Percentiles rank a stretch among this genome's conserved stretches.
phyloP scores from a whole-genome alignment of 2,329 filamentous ascomycete species.

The Thyridium curvatum region DNA sequence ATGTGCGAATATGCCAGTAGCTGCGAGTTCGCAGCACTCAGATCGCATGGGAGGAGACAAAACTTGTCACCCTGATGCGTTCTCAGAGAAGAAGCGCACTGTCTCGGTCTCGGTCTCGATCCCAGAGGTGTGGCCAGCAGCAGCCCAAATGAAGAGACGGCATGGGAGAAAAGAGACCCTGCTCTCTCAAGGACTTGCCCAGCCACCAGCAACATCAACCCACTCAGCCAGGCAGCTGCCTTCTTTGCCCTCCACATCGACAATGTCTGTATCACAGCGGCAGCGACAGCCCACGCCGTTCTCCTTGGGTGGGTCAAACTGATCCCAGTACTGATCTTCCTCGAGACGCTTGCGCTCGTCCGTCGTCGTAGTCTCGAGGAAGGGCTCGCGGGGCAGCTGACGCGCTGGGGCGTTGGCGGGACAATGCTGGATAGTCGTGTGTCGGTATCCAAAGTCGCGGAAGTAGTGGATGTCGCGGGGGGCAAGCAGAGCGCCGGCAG shows the following conservation, averaged over 20 bases:
- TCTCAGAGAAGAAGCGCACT: too few species aligned
- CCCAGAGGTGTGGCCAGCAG: too few species aligned
- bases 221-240: constrained; percentile 92
- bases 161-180: too few species aligned
- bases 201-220: constrained; percentile 95
- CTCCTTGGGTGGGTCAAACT: constrained; percentile 79
- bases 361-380: constrained; percentile 70
- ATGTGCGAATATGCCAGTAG: too few species aligned
- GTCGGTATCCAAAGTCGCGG: constrained; percentile 95
- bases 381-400: constrained; percentile 76
- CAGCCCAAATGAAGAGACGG: too few species aligned
- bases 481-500: constrained; percentile 78
- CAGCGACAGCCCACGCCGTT: constrained; percentile 96
- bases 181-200: constrained; percentile 50
- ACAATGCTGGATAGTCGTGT: constrained; percentile 98
- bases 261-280: constrained; percentile 93
- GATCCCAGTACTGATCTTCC: constrained; percentile 95
- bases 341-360: constrained; percentile 81
- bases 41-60: too few species aligned
- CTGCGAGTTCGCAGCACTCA: too few species aligned
- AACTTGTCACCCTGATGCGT: too few species aligned
- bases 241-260: constrained; percentile 95
- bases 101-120: too few species aligned
- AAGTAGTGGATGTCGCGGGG: constrained; percentile 94
- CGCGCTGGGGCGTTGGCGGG: constrained; percentile 88